A percentile compares a stretch with the other conserved stretches of the same genome.
phyloP scores from a whole-genome alignment of 2,329 filamentous ascomycete genomes.

The Xylariaceae sp. region DNA sequence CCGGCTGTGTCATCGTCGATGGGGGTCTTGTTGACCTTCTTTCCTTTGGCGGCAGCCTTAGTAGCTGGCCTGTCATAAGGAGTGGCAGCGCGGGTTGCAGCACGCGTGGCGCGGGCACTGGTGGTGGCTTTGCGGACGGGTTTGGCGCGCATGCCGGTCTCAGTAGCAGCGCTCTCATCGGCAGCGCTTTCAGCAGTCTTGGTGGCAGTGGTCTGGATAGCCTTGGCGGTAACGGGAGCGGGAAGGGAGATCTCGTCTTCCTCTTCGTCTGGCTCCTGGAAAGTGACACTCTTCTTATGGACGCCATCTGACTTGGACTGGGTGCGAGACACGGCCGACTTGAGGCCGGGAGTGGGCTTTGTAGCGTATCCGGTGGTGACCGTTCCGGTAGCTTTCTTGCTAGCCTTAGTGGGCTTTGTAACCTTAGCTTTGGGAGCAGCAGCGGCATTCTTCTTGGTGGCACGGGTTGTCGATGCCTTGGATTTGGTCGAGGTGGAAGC shows the following conservation, averaged over 20 bases:
- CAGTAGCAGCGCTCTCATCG: no score
- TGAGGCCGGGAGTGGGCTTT: constrained; percentile 34
- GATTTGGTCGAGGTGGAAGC: neutral
- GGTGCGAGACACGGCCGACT: constrained; percentile 37
- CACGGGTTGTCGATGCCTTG: neutral
- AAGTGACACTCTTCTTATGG: constrained; percentile 58
- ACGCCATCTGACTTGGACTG: constrained; percentile 19
- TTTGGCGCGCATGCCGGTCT: constrained; percentile 39
- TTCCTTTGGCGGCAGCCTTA: constrained; percentile 30
- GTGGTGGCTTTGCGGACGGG: constrained; percentile 46
- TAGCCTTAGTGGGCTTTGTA: constrained; percentile 35
- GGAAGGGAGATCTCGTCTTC: constrained; percentile 61
- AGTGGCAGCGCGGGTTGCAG: constrained; percentile 31
- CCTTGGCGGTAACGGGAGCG: constrained; percentile 29
- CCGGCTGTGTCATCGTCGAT: no score
- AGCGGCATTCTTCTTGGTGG: constrained; percentile 15
- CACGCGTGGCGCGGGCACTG: constrained; percentile 34
- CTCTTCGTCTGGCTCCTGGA: constrained; percentile 46
- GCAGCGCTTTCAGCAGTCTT: constrained; percentile 24
- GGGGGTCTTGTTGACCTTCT: constrained; percentile 45
- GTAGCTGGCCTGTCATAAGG: constrained; percentile 31
- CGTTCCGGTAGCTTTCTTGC: constrained; percentile 34
- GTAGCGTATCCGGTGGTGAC: constrained; percentile 32
- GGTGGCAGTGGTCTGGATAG: neutral
- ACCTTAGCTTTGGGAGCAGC: constrained; percentile 21